Base-by-base conservation (phyloP, 75 land plant species). In the Pinus tabuliformis region DNA sequence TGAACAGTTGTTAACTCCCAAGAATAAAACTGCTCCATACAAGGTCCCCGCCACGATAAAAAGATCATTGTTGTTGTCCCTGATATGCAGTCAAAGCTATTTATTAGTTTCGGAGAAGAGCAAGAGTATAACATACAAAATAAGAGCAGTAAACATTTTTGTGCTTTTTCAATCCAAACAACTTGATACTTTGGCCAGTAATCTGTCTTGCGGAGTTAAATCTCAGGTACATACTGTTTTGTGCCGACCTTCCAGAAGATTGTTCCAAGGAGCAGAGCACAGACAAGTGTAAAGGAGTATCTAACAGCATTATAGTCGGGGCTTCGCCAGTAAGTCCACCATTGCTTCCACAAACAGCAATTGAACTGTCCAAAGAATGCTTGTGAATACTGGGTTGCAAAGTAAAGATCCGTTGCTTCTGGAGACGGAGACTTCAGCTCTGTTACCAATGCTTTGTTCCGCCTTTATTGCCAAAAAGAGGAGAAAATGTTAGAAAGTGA, bases 1-100 rank as follows among this genome's bases (percentile, higher is more conserved):
- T 21, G 86, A 85, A 79, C 88, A 88, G 70, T 96, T 96, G 77
- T 83, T 87, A 17, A 93, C 77, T 64, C 96, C 97, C 33, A 96
- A 78, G 74, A 96, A 96, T 70, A 96, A 68, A 3, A 95, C 89
- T 33, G 96, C 81, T 36, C 87, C 82, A 71, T 85, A 91, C 90
- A 96, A 82, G 20, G 92, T 92, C 12, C 96, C 95, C 57, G 90
- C 77, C 33, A 90, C 74, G 37, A 77, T 90, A 57, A 79, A 42
- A 1, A 94, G 81, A 71, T 90, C 81, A 16, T 45, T 68, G 16
- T 85, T 21, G 36, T 49, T 75, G 0, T 75, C 70, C 86, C 80
- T 83, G 62, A 22, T 75, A 81, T 59, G 37, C 18, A 59, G 33
- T 33, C 42, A 37, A 37, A 22, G 16, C 5, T 26, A 72, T 36